Evolutionary conservation across 225 moss, liverwort and hornwort species (phyloP).

Genomic region (Straminergon stramineum): DNA sequence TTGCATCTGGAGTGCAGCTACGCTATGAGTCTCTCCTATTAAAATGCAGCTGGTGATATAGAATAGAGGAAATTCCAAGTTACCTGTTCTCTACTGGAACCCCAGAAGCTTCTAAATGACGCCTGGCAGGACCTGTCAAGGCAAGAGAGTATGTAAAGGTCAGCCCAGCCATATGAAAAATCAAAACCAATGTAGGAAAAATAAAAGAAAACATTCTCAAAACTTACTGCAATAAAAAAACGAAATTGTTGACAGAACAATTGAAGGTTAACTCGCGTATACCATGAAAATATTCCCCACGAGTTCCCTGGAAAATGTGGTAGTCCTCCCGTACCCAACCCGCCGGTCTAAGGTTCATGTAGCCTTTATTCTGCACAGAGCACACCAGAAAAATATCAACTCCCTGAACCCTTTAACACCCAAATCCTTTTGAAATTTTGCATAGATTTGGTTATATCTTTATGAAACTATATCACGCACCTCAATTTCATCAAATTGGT

Average conservation of each 20-base stretch:
- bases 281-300: slow-evolving; percentile 91
- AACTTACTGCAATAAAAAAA: not conserved
- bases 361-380: slow-evolving; percentile 47
- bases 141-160: not conserved
- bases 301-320: slow-evolving; percentile 91
- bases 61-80: not conserved
- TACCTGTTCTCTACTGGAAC: slow-evolving; percentile 93
- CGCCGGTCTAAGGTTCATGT: slow-evolving; percentile 58
- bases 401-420: not conserved
- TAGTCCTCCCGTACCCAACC: slow-evolving; percentile 97
- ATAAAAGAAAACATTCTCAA: not conserved
- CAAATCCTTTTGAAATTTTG: not conserved
- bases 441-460: too few species aligned
- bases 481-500: not conserved
- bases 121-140: slow-evolving; percentile 61
- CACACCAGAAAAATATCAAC: not conserved
- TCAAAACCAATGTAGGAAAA: not conserved
- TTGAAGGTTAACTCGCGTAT: not conserved
- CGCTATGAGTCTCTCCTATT: not conserved
- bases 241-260: not conserved
- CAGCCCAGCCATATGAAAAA: not conserved
- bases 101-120: slow-evolving; percentile 88
- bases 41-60: not conserved
- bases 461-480: not conserved
- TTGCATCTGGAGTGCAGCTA: not conserved